Conservation (phyloP, 176 grass and related monocot species). For the Musa itinerans region DNA sequence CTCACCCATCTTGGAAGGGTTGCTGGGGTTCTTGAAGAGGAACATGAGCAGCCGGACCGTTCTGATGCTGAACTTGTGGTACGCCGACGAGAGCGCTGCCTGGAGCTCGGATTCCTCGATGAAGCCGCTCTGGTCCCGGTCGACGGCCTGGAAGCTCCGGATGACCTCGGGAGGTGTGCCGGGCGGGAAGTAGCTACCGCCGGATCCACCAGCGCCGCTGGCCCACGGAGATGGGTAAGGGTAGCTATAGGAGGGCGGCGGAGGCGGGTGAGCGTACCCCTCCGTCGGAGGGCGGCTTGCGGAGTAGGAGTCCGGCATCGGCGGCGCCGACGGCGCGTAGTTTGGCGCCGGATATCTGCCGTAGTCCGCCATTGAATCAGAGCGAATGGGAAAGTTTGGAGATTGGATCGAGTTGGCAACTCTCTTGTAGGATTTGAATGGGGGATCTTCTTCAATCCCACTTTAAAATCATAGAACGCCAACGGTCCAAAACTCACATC, state of each 20-base stretch:
- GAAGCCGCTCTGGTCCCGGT: constrained; percentile 62
- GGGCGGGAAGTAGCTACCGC: constrained; percentile 38
- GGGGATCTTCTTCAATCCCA: background rate
- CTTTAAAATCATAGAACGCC: background rate
- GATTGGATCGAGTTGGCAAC: too few relatives aligned
- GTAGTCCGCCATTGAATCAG: background rate
- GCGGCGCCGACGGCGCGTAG: constrained; percentile 7
- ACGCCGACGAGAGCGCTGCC: constrained; percentile 45
- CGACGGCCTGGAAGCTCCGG: constrained; percentile 60
- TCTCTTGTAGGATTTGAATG: too few relatives aligned
- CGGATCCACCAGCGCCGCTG: background rate
- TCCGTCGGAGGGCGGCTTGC: background rate
- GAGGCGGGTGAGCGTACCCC: constrained; percentile 7
- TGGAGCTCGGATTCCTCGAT: constrained; percentile 81
- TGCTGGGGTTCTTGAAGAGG: constrained; percentile 47
- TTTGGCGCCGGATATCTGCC: background rate
- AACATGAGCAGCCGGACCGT: constrained; percentile 69
- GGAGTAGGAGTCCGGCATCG: constrained; percentile 6
- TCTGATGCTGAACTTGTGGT: constrained; percentile 65
- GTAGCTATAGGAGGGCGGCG: constrained; percentile 6
- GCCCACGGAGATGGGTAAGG: constrained; percentile 10
- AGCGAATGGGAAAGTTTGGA: too few relatives aligned
- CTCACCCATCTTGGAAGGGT: constrained; percentile 43
- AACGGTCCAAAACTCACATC: background rate
- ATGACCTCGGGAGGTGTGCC: constrained; percentile 63